Percentiles rank a stretch among this genome's conserved stretches.
These are phyloP conservation scores for Arabidopsis hybrid DNA, from an alignment of 441 rosid species.

Conservation along the genomic window DNA sequence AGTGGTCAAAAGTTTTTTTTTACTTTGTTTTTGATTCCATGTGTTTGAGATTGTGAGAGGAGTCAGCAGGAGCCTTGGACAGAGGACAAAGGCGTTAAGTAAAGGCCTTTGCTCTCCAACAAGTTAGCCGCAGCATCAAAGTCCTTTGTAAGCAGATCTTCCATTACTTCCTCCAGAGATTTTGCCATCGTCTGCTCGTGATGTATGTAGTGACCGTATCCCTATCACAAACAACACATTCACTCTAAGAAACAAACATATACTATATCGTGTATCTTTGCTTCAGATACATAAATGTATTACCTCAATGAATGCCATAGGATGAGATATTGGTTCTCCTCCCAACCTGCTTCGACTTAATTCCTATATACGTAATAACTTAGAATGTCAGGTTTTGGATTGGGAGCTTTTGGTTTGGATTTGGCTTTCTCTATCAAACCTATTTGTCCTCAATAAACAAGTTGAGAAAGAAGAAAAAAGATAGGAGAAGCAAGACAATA, in stretches of 20 bases:
- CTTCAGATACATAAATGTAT: neutral
- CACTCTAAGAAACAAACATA: neutral
- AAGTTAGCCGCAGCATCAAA: conserved; percentile 55
- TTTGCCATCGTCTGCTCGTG: conserved; percentile 51
- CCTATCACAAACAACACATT: conserved; percentile 49
- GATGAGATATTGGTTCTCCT: conserved; percentile 44
- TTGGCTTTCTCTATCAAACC: neutral
- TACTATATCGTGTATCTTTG: neutral
- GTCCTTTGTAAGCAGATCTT: conserved; percentile 52
- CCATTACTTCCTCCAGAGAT: conserved; percentile 64
- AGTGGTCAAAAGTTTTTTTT: neutral
- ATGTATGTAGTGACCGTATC: conserved; percentile 57
- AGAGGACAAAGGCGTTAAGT: conserved; percentile 53
- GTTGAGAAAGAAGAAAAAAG: neutral
- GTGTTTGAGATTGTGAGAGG: neutral
- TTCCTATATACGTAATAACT: conserved; percentile 53
- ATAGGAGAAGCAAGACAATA: conserved; percentile 36
- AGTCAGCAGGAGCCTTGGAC: conserved; percentile 37
- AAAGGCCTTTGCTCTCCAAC: conserved; percentile 65
- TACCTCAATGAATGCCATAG: conserved; percentile 64
- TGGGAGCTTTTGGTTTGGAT: neutral
- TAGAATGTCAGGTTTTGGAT: conserved; percentile 1
- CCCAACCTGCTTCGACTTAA: conserved; percentile 59
- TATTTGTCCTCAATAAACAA: neutral
- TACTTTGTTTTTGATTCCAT: conserved; percentile 12